A percentile compares a stretch with the other conserved stretches of the same genome.
phyloP scores from a whole-genome alignment of 495 filamentous ascomycete genomes.

The Annulohypoxylon nitens region DNA sequence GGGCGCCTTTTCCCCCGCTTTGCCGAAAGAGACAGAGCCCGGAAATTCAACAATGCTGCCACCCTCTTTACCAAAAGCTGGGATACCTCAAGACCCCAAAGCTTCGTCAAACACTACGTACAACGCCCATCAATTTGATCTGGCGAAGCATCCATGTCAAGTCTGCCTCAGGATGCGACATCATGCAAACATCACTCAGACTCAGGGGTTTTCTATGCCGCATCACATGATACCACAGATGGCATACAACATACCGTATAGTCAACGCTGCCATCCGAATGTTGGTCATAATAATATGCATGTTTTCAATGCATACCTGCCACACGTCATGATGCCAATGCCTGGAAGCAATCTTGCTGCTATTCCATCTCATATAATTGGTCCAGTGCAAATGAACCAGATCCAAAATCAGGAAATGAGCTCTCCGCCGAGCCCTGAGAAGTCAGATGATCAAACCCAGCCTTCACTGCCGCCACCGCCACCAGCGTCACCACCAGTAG shows the following conservation, averaged over 20 bases:
- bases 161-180: slow-evolving; percentile 43
- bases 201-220: slow-evolving; percentile 42
- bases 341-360: slow-evolving; percentile 31
- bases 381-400: slow-evolving; percentile 28
- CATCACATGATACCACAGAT: slow-evolving; percentile 45
- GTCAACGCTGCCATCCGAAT: slow-evolving; percentile 41
- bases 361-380: slow-evolving; percentile 28
- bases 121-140: slow-evolving; percentile 2
- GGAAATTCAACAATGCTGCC: slow-evolving; percentile 38
- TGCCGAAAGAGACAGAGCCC: slow-evolving; percentile 6
- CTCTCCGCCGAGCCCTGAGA: slow-evolving; percentile 26
- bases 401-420: background rate
- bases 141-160: slow-evolving; percentile 47
- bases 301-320: slow-evolving; percentile 31
- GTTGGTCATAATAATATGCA: slow-evolving; percentile 43
- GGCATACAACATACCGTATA: slow-evolving; percentile 34
- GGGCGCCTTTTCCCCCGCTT: background rate
- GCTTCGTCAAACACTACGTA: slow-evolving; percentile 1
- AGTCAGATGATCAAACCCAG: slow-evolving; percentile 35
- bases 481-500: slow-evolving; percentile 6
- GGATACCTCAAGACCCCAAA: background rate
- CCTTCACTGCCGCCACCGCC: slow-evolving; percentile 16
- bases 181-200: slow-evolving; percentile 42
- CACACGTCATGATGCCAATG: slow-evolving; percentile 44
- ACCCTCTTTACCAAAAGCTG: slow-evolving; percentile 28